These are phyloP conservation scores for Tubosaeta sp. DNA, from an alignment of 768 basidiomycete genomes.

Conservation along the genomic window DNA sequence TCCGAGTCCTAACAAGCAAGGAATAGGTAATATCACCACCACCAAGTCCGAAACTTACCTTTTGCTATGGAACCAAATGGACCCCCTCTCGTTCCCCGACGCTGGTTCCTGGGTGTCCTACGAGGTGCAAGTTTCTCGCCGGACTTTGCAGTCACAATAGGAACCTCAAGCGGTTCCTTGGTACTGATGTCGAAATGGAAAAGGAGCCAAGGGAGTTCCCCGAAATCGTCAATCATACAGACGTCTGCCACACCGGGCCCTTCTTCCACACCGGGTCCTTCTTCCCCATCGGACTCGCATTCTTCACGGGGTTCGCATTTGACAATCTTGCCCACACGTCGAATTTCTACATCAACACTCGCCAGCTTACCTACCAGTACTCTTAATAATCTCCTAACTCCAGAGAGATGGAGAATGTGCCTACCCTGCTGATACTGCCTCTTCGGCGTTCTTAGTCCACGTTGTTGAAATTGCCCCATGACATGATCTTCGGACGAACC, in stretches of 20 bases:
- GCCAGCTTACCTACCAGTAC: slow-evolving; percentile 4
- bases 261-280: not conserved
- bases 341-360: slow-evolving; percentile 13
- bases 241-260: not conserved
- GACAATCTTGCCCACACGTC: slow-evolving; percentile 12
- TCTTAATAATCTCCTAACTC: not conserved
- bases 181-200: slow-evolving; percentile 9
- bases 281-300: not conserved
- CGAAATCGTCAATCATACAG: slow-evolving; percentile 12
- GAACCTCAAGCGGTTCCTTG: not conserved
- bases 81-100: not conserved
- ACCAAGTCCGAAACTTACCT: not conserved
- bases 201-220: slow-evolving; percentile 8
- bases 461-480: not conserved
- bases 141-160: not conserved
- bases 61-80: not conserved
- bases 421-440: not conserved
- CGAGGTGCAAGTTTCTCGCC: not conserved
- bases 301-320: not conserved
- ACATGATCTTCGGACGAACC: slow-evolving; percentile 7
- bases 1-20: not conserved
- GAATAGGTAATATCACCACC: not conserved
- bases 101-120: not conserved
- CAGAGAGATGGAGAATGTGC: not conserved
- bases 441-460: slow-evolving; percentile 12